phyloP scores from a whole-genome alignment of 2,329 filamentous ascomycete species.

The Epichloe typhina region DNA sequence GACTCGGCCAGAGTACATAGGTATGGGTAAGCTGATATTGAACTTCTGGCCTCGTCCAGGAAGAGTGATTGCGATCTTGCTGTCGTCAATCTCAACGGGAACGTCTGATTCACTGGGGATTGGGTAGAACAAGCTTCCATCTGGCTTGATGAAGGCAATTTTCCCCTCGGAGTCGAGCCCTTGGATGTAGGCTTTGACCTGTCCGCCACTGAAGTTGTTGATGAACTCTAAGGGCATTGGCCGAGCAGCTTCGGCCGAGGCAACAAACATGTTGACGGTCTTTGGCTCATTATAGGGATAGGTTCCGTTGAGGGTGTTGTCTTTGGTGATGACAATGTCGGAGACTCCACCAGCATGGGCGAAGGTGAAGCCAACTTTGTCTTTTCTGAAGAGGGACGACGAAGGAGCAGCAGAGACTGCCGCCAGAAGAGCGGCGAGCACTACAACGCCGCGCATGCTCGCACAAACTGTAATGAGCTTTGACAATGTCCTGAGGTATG shows the following conservation, averaged over 20 bases:
- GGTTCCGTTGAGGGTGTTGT: conserved; percentile 28
- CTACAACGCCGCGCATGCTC: not conserved
- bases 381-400: not conserved
- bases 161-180: conserved; percentile 26
- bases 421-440: conserved; percentile 10
- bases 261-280: not conserved
- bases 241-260: conserved; percentile 2
- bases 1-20: conserved; percentile 28
- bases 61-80: conserved; percentile 29
- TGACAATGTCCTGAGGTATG: not conserved
- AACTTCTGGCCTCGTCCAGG: conserved; percentile 23
- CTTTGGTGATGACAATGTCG: conserved; percentile 22
- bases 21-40: conserved; percentile 25
- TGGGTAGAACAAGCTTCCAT: conserved; percentile 30
- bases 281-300: conserved; percentile 9
- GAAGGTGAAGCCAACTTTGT: conserved; percentile 16
- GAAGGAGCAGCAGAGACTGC: conserved; percentile 10
- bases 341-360: conserved; percentile 17
- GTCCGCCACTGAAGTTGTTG: conserved; percentile 28
- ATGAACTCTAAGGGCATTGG: conserved; percentile 21
- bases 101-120: conserved; percentile 19
- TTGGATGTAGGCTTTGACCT: conserved; percentile 31
- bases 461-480: not conserved
- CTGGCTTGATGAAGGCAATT: conserved; percentile 29
- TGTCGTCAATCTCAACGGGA: conserved; percentile 24